These are phyloP conservation scores for Pseudopithomyces maydicus DNA, from an alignment of 2,329 filamentous ascomycete species.

Conservation along the genomic window DNA sequence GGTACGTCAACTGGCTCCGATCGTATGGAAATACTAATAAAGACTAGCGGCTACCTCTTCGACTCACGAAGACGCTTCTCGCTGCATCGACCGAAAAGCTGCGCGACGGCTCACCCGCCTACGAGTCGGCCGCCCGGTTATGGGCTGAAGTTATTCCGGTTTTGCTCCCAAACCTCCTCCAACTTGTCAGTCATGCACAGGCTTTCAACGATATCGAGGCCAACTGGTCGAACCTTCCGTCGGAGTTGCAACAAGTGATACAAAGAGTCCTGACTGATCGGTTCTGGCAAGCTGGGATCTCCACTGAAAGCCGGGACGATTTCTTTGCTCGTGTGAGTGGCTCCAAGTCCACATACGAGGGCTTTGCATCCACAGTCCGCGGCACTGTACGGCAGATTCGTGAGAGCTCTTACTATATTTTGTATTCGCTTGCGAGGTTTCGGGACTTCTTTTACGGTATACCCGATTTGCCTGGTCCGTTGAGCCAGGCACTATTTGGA, in stretches of 20 bases:
- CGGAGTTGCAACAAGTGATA: slow-evolving; percentile 77
- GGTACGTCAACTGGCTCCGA: slow-evolving; percentile 31
- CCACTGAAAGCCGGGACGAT: slow-evolving; percentile 91
- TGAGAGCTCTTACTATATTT: slow-evolving; percentile 90
- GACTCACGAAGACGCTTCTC: slow-evolving; percentile 89
- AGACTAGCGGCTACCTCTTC: slow-evolving; percentile 71
- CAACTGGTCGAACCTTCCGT: slow-evolving; percentile 79
- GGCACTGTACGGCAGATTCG: slow-evolving; percentile 87
- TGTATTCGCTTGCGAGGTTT: slow-evolving; percentile 90
- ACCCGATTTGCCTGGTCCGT: slow-evolving; percentile 76
- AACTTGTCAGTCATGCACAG: slow-evolving; percentile 87
- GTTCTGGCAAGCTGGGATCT: slow-evolving; percentile 98
- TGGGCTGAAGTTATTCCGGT: slow-evolving; percentile 83
- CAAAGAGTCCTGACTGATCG: slow-evolving; percentile 86
- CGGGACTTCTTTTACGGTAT: slow-evolving; percentile 92
- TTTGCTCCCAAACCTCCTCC: slow-evolving; percentile 84
- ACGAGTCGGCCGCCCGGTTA: slow-evolving; percentile 76
- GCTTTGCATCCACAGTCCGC: slow-evolving; percentile 89
- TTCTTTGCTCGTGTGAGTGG: slow-evolving; percentile 92
- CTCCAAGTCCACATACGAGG: slow-evolving; percentile 88
- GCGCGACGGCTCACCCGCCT: slow-evolving; percentile 72
- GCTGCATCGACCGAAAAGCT: slow-evolving; percentile 90
- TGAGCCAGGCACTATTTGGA: slow-evolving; percentile 82
- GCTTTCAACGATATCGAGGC: slow-evolving; percentile 79
- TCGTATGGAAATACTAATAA: slow-evolving; percentile 34